Evolutionary conservation across 2,329 filamentous ascomycete species (phyloP), one percentile per base, ranked within the genome.

Genomic region (Blumeriella jaapii): DNA sequence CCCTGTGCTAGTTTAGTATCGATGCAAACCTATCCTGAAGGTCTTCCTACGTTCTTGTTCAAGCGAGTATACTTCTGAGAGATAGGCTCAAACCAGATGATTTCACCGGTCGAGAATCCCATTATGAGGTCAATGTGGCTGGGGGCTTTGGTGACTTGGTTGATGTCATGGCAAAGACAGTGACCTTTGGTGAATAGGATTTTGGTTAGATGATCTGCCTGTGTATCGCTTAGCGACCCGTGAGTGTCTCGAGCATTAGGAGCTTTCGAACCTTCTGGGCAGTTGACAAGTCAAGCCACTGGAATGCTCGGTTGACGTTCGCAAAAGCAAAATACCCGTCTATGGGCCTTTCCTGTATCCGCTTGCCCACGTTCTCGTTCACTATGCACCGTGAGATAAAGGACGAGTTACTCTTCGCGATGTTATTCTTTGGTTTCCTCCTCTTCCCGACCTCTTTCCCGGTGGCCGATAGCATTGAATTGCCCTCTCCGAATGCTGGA

Each of bases 21-120:
- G 14, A 17, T 24, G 40, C 23, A 15, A 15, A 3, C 9, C 7
- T 14, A n/a, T 24, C 9, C 10, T 24, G 12, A 9, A 8, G 5
- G 18, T 27, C 19, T n/a, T 31, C 69, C 49, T 60, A 82, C 79
- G 57, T 96, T 96, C 62, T 98, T 98, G 56, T 98, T 98, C 52
- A 98, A 69, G 13, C 91, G 78, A 3, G 85, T 83, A 59, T 98
- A 98, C 55, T 93, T 86, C 52, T 96, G 89, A 24, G 86, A 89
- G 52, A 95, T 83, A 8, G 91, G 87, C 59, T 98, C 91, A 66
- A 91, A 96, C 91, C 91, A 98, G 43, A 98, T 89, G 30, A 98
- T 86, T 58, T 98, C 91, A 24, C 87, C 86, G 0, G 87, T 93
- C 5, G 89, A 95, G 53, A 94, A 96, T 1, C 91, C 91, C 76